Evolutionary conservation across 176 grass and related monocot species (phyloP), one percentile per base, ranked within the genome.

Genomic region (Dendrocalamus sinicus): DNA sequence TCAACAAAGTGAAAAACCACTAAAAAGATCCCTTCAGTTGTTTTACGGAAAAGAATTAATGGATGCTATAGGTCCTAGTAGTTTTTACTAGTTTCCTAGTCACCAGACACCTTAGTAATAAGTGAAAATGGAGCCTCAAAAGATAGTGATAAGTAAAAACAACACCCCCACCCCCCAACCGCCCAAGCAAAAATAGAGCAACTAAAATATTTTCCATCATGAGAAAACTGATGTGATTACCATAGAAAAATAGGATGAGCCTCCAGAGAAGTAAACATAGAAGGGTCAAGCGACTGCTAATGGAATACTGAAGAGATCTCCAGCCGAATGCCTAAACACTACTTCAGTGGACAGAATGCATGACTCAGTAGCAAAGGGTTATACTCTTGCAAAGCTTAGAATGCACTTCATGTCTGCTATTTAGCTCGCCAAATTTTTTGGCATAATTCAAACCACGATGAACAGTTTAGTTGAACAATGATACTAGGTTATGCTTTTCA

Each of bases 381-480:
- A 54, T 28, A 80, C 68, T 63, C 54, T 52, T 73, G 58, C 70
- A 81, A 73, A 87, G n/a, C 37, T 53, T 45, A 64, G 11, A 79
- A 32, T 89, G 75, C 26, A 16, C 39, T 37, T 67, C 17, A 58
- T 74, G 50, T n/a, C n/a, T 41, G 22, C 51, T 63, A 63, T 63
- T 76, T 44, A n/a, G 8, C 37, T 26, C 13, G 52, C 43, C 77
- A 72, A 74, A 19, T 30, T 48, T 9, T 37, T 37, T 37, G 3
- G 41, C 61, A 58, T 47, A 37, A 37, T 19, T 57, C 65, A 73
- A 72, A 64, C 35, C 24, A 40, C 26, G 67, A 74, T 19, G 9
- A 59, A 62, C 2, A 67, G 9, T 61, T 81, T 22, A 70, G 58
- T 65, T 47, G 20, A 70, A 51, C 2, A 8, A 69, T 65, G 62